These are phyloP conservation scores for Cercospora zeae-maydis DNA, from an alignment of 2,329 filamentous ascomycete species.

Conservation along the genomic window DNA sequence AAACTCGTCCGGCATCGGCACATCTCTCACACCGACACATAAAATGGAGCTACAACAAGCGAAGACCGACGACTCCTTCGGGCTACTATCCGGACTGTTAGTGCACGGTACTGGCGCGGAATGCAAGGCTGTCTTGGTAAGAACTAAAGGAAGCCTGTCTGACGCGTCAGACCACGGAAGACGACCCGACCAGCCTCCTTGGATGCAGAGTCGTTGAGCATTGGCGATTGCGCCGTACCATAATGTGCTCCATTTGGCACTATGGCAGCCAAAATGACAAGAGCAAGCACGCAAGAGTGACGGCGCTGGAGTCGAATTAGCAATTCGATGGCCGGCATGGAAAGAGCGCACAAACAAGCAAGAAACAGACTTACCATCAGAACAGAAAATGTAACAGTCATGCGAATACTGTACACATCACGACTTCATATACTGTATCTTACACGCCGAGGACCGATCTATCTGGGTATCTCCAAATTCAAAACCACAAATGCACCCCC, in stretches of 20 bases:
- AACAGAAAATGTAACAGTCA: background rate
- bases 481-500: background rate
- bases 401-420: conserved; percentile 5
- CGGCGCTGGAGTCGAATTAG: background rate
- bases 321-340: background rate
- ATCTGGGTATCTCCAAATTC: conserved; percentile 11
- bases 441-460: conserved; percentile 6
- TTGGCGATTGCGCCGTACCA: background rate
- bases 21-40: background rate
- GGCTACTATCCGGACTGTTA: background rate
- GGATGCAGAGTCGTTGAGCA: background rate
- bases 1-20: background rate
- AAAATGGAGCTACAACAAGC: background rate
- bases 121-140: background rate
- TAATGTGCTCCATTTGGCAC: background rate
- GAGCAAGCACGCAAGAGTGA: background rate
- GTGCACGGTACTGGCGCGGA: background rate
- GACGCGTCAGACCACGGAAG: background rate
- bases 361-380: background rate
- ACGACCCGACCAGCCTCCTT: background rate
- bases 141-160: background rate
- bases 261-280: background rate
- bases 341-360: background rate
- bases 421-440: background rate
- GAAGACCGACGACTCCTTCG: background rate